Percentiles rank a stretch among this genome's conserved stretches.
Evolutionary conservation across 345 rosid species (phyloP).

Genomic region (Lepidium didymum): DNA sequence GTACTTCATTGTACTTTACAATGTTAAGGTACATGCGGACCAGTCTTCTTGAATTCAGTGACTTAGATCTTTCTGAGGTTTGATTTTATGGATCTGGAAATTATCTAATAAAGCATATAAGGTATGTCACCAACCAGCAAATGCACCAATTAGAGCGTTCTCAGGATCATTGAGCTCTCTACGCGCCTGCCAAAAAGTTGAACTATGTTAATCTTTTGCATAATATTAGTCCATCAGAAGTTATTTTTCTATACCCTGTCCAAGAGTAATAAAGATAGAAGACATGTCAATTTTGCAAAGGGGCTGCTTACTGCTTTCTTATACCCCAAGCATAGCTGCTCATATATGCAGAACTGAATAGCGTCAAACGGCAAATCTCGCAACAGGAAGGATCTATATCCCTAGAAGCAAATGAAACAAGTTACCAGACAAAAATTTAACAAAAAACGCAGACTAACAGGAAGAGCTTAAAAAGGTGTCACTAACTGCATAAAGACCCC

Average conservation of each 20-base stretch:
- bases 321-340: constrained; percentile 88
- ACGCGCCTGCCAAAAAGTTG: constrained; percentile 43
- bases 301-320: constrained; percentile 63
- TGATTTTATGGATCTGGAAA: background rate
- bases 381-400: constrained; percentile 79
- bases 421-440: constrained; percentile 2
- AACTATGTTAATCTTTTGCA: background rate
- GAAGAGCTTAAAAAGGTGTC: background rate
- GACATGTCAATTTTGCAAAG: constrained; percentile 1
- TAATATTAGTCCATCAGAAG: background rate
- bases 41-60: background rate
- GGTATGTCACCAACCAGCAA: constrained; percentile 55
- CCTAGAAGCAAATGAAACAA: constrained; percentile 36
- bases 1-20: background rate
- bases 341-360: constrained; percentile 90
- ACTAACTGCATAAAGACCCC: constrained; percentile 87
- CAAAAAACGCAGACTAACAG: background rate
- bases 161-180: constrained; percentile 92
- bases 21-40: background rate
- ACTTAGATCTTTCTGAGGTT: background rate
- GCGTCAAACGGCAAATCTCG: constrained; percentile 98
- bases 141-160: constrained; percentile 85
- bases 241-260: background rate
- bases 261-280: background rate
- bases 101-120: constrained; percentile 3